Evolutionary conservation across 2,329 filamentous ascomycete genomes (phyloP), one percentile per base, ranked within the genome.

Genomic region (Xylariaceae sp.): DNA sequence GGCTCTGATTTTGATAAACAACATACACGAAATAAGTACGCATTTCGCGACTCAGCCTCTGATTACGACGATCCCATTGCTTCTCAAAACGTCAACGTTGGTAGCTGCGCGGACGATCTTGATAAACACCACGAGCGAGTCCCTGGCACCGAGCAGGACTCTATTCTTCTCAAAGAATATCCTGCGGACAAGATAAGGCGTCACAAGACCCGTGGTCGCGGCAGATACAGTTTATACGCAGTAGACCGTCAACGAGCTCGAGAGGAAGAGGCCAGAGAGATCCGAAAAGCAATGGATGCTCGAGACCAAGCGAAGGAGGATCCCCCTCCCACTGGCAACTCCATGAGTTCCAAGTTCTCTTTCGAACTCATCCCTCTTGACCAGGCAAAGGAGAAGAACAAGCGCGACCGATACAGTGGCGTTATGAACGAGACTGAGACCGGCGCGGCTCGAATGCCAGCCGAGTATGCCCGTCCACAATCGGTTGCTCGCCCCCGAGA

Each of bases 31-130:
- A 54, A 56, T 1, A 56, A 55, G 14, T 64, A 61, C 33, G 56
- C 58, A 0, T 64, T 64, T 27, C 56, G 61, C 1, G 61, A 64
- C 35, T 64, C 61, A 8, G 21, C 45, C 12, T 62, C 59, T 1
- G 55, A 59, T 7, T 61, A 58, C 22, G 40, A 49, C 16, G 40
- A 35, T 25, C 46, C 51, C 5, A 34, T 22, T 29, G 48, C 46
- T 3, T 54, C 43, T n/a, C 49, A 47, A 7, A 38, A 53, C 36
- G 51, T 47, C 12, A 48, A 46, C 11, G 46, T 37, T 8, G 52
- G 48, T 21, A 50, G n/a, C n/a, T n/a, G n/a, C n/a, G n/a, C n/a
- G n/a, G n/a, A n/a, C n/a, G n/a, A n/a, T n/a, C n/a, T n/a, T n/a
- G n/a, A n/a, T n/a, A 16, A 42, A 42, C 5, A 23, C 37, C 3